A percentile compares a stretch with the other conserved stretches of the same genome.
These are phyloP conservation scores for Halteria grandinella DNA, from an alignment of 73 alveolate genomes.

Conservation along the genomic window DNA sequence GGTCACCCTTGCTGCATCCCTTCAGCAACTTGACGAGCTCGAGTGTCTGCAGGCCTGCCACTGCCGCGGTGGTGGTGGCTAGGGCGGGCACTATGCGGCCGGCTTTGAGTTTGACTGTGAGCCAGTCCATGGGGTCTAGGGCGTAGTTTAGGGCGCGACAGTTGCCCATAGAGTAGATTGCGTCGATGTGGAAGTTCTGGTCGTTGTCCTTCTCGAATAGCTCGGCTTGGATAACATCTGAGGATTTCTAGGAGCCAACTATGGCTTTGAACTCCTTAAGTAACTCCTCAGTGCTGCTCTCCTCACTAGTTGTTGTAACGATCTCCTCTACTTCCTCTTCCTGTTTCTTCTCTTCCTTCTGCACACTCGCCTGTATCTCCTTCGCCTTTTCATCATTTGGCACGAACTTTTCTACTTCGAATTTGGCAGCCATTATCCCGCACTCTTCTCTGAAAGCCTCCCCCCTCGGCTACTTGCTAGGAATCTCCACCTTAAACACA, in stretches of 20 bases:
- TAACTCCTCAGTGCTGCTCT: slow-evolving; percentile 60
- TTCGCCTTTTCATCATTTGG: slow-evolving; percentile 88
- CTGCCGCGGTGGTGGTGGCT: slow-evolving; percentile 96
- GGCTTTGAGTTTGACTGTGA: slow-evolving; percentile 94
- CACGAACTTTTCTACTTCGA: slow-evolving; percentile 75
- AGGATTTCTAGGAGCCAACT: not conserved
- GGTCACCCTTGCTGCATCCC: slow-evolving; percentile 66
- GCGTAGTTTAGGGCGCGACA: slow-evolving; percentile 88
- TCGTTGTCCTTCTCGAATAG: slow-evolving; percentile 97
- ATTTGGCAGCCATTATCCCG: slow-evolving; percentile 61
- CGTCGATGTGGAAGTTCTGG: slow-evolving; percentile 92
- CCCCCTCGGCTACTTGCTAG: slow-evolving; percentile 70
- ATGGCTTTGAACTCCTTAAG: slow-evolving; percentile 14
- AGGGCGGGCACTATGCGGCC: slow-evolving; percentile 97
- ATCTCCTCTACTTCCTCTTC: slow-evolving; percentile 68
- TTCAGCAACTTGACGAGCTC: slow-evolving; percentile 88
- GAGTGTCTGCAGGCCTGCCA: slow-evolving; percentile 93
- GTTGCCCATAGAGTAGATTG: slow-evolving; percentile 93
- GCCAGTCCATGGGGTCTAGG: slow-evolving; percentile 96
- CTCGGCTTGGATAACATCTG: slow-evolving; percentile 46
- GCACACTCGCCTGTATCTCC: slow-evolving; percentile 81
- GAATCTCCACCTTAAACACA: slow-evolving; percentile 63
- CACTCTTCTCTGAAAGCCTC: slow-evolving; percentile 65
- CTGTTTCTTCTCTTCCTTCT: slow-evolving; percentile 70
- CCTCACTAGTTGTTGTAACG: slow-evolving; percentile 58